These are phyloP conservation scores for Plasmodium malariae DNA, from an alignment of 169 alveolate species.

Conservation along the genomic window DNA sequence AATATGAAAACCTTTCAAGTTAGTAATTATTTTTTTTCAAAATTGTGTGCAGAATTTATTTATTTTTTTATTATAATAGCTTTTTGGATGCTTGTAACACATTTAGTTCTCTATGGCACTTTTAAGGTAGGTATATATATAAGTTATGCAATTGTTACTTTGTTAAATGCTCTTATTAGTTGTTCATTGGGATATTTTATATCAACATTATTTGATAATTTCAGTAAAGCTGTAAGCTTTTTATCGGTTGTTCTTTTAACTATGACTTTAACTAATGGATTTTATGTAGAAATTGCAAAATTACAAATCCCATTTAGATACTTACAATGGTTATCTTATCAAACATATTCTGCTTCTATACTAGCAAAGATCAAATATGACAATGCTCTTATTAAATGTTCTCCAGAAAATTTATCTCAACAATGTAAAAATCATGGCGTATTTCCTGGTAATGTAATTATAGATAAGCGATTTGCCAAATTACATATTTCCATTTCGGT, in stretches of 20 bases:
- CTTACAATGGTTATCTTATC: slow-evolving; percentile 65
- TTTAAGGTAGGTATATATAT: slow-evolving; percentile 32
- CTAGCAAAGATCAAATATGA: slow-evolving; percentile 61
- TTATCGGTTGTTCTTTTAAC: slow-evolving; percentile 54
- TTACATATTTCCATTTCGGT: slow-evolving; percentile 24
- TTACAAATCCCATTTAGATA: slow-evolving; percentile 49
- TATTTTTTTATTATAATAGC: slow-evolving; percentile 42
- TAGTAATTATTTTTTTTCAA: slow-evolving; percentile 73
- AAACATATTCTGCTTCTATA: slow-evolving; percentile 64
- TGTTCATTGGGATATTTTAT: slow-evolving; percentile 61
- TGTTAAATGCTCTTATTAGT: slow-evolving; percentile 48
- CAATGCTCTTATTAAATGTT: slow-evolving; percentile 38
- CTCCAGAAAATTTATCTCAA: slow-evolving; percentile 10
- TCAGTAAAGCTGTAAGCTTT: slow-evolving; percentile 59
- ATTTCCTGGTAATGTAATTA: slow-evolving; percentile 36
- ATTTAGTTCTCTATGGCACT: slow-evolving; percentile 35
- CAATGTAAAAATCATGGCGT: neutral
- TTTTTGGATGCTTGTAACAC: slow-evolving; percentile 46
- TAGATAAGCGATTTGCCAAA: slow-evolving; percentile 49
- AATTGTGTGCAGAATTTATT: slow-evolving; percentile 57
- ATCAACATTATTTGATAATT: slow-evolving; percentile 62
- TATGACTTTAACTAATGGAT: slow-evolving; percentile 65
- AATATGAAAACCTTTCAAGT: slow-evolving; percentile 70
- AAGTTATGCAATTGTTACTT: slow-evolving; percentile 27
- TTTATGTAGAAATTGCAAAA: slow-evolving; percentile 48